These are phyloP conservation scores for Trypanosoma mega DNA, from an alignment of 208 protist genomes.

Conservation along the genomic window DNA sequence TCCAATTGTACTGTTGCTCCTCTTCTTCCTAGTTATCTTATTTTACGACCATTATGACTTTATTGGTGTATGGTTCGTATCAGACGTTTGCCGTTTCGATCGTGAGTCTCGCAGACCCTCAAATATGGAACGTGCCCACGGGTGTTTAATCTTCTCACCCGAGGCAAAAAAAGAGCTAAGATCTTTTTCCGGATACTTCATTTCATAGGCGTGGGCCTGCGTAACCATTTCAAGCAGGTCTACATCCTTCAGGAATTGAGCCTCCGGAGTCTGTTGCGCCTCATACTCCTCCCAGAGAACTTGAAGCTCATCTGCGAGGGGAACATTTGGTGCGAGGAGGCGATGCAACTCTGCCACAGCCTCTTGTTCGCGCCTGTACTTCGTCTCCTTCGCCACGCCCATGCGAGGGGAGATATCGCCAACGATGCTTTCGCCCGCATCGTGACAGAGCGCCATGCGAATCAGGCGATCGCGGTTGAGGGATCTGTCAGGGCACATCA, in stretches of 20 bases:
- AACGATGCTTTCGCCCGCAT: slow-evolving; percentile 85
- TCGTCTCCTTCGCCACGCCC: slow-evolving; percentile 81
- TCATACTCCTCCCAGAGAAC: slow-evolving; percentile 89
- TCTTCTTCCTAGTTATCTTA: too few species aligned
- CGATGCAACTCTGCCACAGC: slow-evolving; percentile 55
- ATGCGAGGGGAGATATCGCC: slow-evolving; percentile 87
- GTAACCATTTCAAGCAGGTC: slow-evolving; percentile 92
- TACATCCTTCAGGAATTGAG: slow-evolving; percentile 90
- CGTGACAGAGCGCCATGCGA: slow-evolving; percentile 90
- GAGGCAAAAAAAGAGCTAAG: slow-evolving; percentile 77
- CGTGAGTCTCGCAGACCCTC: slow-evolving; percentile 56
- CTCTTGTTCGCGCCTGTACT: slow-evolving; percentile 58
- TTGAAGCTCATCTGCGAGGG: slow-evolving; percentile 50
- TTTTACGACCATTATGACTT: too few species aligned
- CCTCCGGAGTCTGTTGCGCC: slow-evolving; percentile 71
- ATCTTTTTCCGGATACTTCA: slow-evolving; percentile 57
- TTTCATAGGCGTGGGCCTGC: slow-evolving; percentile 89
- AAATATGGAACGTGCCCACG: slow-evolving; percentile 71
- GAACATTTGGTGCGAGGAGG: slow-evolving; percentile 32
- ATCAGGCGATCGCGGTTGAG: slow-evolving; percentile 77
- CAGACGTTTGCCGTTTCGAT: slow-evolving; percentile 21
- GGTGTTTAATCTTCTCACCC: slow-evolving; percentile 68
- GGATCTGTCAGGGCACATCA: slow-evolving; percentile 84
- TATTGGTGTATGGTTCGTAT: slow-evolving; percentile 10
- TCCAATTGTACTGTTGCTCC: too few species aligned